Conservation (phyloP, 2,329 filamentous ascomycete genomes). For the Chaetomiaceae sp. region DNA sequence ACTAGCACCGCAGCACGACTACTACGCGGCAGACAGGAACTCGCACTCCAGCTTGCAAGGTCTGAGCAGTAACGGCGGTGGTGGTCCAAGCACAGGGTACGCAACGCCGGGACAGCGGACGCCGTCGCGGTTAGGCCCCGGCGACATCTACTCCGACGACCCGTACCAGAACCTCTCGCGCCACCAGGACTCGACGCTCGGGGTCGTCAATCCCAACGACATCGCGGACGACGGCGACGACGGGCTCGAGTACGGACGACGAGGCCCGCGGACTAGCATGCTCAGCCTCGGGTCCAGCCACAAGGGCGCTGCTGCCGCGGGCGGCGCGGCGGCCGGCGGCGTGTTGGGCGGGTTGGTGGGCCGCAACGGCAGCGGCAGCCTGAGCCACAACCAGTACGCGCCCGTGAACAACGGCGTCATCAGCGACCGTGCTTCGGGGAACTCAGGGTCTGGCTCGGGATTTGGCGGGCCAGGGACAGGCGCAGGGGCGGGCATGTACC, state of each 20-base stretch:
- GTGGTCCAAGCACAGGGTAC: conserved; percentile 29
- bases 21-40: conserved; percentile 30
- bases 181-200: conserved; percentile 44
- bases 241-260: conserved; percentile 54
- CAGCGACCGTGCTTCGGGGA: conserved; percentile 4
- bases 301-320: conserved; percentile 36
- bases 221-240: conserved; percentile 88
- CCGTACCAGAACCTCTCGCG: conserved; percentile 58
- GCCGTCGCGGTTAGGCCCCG: conserved; percentile 44
- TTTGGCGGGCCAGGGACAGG: no score
- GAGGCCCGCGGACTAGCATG: conserved; percentile 49
- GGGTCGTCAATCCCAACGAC: conserved; percentile 66
- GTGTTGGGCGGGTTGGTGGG: conserved; percentile 39
- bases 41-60: conserved; percentile 40
- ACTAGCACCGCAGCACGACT: conserved; percentile 8
- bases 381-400: conserved; percentile 46
- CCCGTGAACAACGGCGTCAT: conserved; percentile 38
- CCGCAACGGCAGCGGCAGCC: conserved; percentile 30
- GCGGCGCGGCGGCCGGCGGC: conserved; percentile 40
- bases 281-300: conserved; percentile 47
- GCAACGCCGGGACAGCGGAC: conserved; percentile 30
- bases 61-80: conserved; percentile 31
- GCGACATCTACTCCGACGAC: conserved; percentile 53
- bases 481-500: neutral
- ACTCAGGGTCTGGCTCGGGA: neutral